These are phyloP conservation scores for Phytophthora megakarya DNA, from an alignment of 352 stramenopile species.

Conservation along the genomic window DNA sequence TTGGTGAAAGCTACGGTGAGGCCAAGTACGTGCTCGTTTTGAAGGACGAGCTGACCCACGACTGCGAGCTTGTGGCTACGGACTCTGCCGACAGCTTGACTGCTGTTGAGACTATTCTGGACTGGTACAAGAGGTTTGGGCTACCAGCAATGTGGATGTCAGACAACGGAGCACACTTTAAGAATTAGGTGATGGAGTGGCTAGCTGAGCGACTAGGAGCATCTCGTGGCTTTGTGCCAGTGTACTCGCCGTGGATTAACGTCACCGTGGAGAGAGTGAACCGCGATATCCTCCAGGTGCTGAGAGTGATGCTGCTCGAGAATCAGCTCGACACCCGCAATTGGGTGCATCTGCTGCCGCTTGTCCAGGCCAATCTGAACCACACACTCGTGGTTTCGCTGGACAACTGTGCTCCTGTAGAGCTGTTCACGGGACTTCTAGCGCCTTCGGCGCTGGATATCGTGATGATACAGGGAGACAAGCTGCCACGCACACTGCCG, in stretches of 20 bases:
- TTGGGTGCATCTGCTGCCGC: conserved; percentile 2
- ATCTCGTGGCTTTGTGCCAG: not conserved
- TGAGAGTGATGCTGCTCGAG: conserved; percentile 10
- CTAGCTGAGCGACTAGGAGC: not conserved
- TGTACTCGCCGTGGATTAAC: conserved; percentile 11
- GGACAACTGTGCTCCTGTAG: conserved; percentile 1
- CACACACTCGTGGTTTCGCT: not conserved
- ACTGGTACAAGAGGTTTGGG: conserved; percentile 8
- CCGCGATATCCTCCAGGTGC: conserved; percentile 7
- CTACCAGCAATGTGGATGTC: not conserved
- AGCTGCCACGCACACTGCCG: too few relatives aligned
- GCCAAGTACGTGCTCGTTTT: conserved; percentile 6
- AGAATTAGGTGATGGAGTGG: not conserved
- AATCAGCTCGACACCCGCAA: conserved; percentile 5
- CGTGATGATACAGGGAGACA: too few relatives aligned
- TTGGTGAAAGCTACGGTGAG: conserved; percentile 7
- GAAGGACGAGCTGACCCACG: conserved; percentile 10
- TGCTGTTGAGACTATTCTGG: not conserved
- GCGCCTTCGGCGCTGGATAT: not conserved
- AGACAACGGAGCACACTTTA: conserved; percentile 4
- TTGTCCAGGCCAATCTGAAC: conserved; percentile 13
- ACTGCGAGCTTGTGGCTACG: not conserved
- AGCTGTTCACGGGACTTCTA: not conserved
- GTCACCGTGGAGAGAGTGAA: conserved; percentile 2
- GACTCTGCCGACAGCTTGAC: conserved; percentile 1